Evolutionary conservation across 371 early-diverging fungal genomes (phyloP).

Genomic region (Umbelopsis sp.): DNA sequence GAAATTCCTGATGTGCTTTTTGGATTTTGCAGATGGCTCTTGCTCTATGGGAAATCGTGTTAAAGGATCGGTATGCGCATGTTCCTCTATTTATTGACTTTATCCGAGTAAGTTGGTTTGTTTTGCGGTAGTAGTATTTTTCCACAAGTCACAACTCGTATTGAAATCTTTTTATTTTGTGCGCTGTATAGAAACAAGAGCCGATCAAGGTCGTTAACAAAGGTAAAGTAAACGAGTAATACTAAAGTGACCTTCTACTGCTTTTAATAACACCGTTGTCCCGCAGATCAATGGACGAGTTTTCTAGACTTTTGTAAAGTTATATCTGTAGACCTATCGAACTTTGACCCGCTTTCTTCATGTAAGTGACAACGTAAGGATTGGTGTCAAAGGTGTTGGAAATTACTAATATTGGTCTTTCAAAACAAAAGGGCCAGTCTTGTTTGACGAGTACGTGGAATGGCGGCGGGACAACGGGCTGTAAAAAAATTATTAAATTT

Average conservation of each 20-base stretch:
- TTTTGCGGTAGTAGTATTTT: neutral
- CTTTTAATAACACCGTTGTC: neutral
- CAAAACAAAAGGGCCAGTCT: conserved; percentile 41
- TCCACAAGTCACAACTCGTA: neutral
- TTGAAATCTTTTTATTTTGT: neutral
- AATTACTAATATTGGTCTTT: neutral
- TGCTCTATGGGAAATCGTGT: conserved; percentile 46
- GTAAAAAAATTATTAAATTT: neutral
- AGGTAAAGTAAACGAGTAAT: conserved; percentile 20
- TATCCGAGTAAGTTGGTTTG: conserved; percentile 29
- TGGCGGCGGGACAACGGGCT: conserved; percentile 33
- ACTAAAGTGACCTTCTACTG: too few species aligned
- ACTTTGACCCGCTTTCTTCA: conserved; percentile 54
- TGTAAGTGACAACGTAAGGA: conserved; percentile 33
- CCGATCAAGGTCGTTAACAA: conserved; percentile 61
- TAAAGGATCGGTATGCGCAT: conserved; percentile 40
- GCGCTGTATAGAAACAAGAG: conserved; percentile 26
- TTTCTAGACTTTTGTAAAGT: conserved; percentile 53
- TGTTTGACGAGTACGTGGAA: conserved; percentile 54
- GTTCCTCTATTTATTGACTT: conserved; percentile 44
- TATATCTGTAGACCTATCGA: conserved; percentile 43
- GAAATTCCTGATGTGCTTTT: too few species aligned
- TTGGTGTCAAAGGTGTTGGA: neutral
- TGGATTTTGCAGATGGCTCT: conserved; percentile 36
- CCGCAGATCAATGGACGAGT: conserved; percentile 53